phyloP scores from a whole-genome alignment of 2,329 filamentous ascomycete genomes.

The Penicillium sp. region DNA sequence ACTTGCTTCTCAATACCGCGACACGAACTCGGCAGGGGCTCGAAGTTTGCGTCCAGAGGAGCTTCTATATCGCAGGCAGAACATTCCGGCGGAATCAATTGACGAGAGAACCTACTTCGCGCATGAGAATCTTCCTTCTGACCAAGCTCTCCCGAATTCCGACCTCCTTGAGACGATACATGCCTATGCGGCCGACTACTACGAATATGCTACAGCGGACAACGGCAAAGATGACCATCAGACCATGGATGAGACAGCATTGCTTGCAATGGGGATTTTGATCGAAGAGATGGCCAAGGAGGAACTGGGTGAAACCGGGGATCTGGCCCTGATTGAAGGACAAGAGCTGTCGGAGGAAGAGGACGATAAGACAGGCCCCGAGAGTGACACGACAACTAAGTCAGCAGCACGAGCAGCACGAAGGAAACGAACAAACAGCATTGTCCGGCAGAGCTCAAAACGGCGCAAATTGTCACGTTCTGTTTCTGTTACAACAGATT shows the following conservation, averaged over 20 bases:
- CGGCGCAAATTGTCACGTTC: constrained; percentile 24
- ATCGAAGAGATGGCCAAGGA: constrained; percentile 57
- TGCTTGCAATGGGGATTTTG: constrained; percentile 60
- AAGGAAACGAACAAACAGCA: constrained; percentile 5
- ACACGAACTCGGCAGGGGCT: constrained; percentile 35
- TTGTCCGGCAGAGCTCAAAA: constrained; percentile 25
- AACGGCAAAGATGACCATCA: constrained; percentile 44
- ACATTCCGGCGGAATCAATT: constrained; percentile 51
- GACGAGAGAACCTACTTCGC: constrained; percentile 58
- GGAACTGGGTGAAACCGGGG: constrained; percentile 55
- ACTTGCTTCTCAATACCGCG: constrained; percentile 31
- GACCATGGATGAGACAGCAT: constrained; percentile 61
- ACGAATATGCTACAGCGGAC: constrained; percentile 38
- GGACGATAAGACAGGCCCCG: constrained; percentile 1
- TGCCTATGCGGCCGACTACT: constrained; percentile 57
- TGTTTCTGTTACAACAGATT: constrained; percentile 20
- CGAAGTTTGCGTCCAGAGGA: constrained; percentile 56
- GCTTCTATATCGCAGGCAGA: constrained; percentile 53
- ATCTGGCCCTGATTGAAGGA: constrained; percentile 57
- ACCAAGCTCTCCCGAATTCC: constrained; percentile 50
- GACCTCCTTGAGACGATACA: constrained; percentile 59
- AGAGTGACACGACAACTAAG: constrained; percentile 5
- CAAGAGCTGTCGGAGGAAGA: constrained; percentile 32
- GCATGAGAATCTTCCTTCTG: constrained; percentile 44
- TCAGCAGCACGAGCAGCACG: constrained; percentile 2